Base-by-base conservation (phyloP, 495 filamentous ascomycete species). In the Physcia stellaris region DNA sequence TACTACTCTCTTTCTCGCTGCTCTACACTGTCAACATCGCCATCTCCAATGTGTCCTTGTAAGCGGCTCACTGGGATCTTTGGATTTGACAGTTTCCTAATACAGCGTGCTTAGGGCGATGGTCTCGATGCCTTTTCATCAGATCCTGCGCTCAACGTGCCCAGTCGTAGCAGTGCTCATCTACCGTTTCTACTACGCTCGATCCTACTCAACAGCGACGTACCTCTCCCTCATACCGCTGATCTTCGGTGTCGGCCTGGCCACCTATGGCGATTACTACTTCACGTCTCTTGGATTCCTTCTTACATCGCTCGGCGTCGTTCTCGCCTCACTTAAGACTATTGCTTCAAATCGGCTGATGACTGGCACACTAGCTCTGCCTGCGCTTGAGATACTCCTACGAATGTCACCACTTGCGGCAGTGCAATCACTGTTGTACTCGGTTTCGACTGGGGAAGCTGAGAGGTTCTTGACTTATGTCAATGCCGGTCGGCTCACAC, bases 1-100 rank as follows among this genome's bases (percentile, higher is more conserved):
- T 56, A 12, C 57, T 73, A 15, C 48, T 62, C 6, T 47, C 61
- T 4, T 75, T 75, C 48, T 74, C 71, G 6, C 49, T 65, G 12
- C 58, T 75, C 6, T 75, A 71, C 54, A 73, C 70, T 13, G 49
- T 68, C 52, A 75, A 75, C 52, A 71, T 75, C 35, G 71, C 69
- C 32, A 61, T 72, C 27, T 67, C 62, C 16, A 51, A 58, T 46
- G 52, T 51, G 43, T 49, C 52, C 42, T 18, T 51, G 54, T 55
- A 50, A 49, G 54, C 50, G 27, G 18, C 22, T 36, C 12, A 34
- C 40, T 24, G 1, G 18, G 0, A 17, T 16, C 39, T 22, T 30
- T 17, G 17, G 3, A 6, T 31, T 24, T n/a, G 12, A 12, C 9
- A 24, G 11, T 4, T 20, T 23, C 6, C 31, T 4, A 24, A 22